Percentiles rank a stretch among this genome's conserved stretches.
Evolutionary conservation across 176 grass and related monocot genomes (phyloP).

Genomic region (Calamus simplicifolius): DNA sequence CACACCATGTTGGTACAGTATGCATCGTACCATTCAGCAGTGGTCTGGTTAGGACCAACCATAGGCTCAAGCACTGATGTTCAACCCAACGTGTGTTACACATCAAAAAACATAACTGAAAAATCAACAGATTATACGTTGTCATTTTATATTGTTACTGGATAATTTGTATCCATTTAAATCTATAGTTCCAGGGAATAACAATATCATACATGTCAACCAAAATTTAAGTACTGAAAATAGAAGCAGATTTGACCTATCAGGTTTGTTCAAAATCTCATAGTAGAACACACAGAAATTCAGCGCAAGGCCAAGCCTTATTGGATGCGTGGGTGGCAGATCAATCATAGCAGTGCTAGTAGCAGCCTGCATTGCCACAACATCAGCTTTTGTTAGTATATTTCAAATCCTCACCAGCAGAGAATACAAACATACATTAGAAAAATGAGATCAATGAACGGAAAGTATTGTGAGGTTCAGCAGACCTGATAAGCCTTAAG

Average conservation of each 20-base stretch:
- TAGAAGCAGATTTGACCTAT: conserved; percentile 26
- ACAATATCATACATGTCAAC: neutral
- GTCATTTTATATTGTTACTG: too few relatives aligned
- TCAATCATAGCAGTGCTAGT: conserved; percentile 11
- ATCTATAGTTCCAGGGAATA: too few relatives aligned
- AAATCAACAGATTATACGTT: too few relatives aligned
- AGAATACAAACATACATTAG: neutral
- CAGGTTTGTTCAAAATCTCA: conserved; percentile 58
- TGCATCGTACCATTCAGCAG: too few relatives aligned
- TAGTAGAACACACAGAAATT: conserved; percentile 90
- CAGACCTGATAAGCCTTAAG: conserved; percentile 75
- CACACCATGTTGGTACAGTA: too few relatives aligned
- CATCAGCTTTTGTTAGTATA: neutral
- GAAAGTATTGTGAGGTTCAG: neutral
- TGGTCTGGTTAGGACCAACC: too few relatives aligned
- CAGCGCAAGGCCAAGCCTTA: conserved; percentile 65
- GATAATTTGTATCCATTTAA: too few relatives aligned
- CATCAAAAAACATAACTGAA: too few relatives aligned
- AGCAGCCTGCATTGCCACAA: conserved; percentile 6
- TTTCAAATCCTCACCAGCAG: neutral
- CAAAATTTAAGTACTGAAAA: neutral
- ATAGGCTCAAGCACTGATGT: too few relatives aligned
- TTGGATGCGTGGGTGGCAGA: conserved; percentile 35
- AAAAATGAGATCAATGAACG: neutral
- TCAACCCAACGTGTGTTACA: too few relatives aligned